Conservation (phyloP, 139 green algal genomes). For the Bryopsis sp. region DNA sequence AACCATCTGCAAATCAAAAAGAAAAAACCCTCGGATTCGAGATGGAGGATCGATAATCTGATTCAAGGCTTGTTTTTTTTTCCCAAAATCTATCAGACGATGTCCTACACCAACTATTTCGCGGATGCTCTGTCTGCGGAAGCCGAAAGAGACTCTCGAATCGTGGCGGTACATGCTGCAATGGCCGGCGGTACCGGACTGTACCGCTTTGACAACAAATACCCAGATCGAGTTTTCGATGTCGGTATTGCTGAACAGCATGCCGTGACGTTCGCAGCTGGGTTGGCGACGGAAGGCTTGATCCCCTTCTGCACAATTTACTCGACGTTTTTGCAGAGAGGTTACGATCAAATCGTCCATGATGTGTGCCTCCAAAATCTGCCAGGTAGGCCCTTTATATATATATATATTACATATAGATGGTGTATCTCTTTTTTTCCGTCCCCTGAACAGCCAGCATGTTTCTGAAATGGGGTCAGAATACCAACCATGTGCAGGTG, state of each 20-base stretch:
- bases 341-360: conserved; percentile 95
- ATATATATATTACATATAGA: too few relatives aligned
- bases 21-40: too few relatives aligned
- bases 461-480: too few relatives aligned
- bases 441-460: too few relatives aligned
- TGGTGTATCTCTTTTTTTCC: too few relatives aligned
- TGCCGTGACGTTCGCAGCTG: conserved; percentile 91
- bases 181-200: conserved; percentile 98
- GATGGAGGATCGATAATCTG: too few relatives aligned
- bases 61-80: too few relatives aligned
- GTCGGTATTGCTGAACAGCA: conserved; percentile 99
- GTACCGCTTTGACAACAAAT: conserved; percentile 63
- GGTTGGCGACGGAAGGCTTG: conserved; percentile 89
- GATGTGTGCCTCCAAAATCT: conserved; percentile 96
- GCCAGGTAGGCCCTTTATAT: conserved; percentile 47
- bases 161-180: conserved; percentile 93
- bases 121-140: conserved; percentile 92
- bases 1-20: too few relatives aligned
- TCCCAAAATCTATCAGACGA: too few relatives aligned
- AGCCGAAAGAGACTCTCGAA: conserved; percentile 74
- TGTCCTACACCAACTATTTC: conserved; percentile 97
- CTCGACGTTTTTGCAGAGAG: conserved; percentile 95
- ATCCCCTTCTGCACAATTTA: conserved; percentile 94
- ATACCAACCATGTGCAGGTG: too few relatives aligned
- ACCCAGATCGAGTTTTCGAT: conserved; percentile 87